These are phyloP conservation scores for Metschnikowia gelsemii DNA, from an alignment of 805 yeast species.

Conservation along the genomic window DNA sequence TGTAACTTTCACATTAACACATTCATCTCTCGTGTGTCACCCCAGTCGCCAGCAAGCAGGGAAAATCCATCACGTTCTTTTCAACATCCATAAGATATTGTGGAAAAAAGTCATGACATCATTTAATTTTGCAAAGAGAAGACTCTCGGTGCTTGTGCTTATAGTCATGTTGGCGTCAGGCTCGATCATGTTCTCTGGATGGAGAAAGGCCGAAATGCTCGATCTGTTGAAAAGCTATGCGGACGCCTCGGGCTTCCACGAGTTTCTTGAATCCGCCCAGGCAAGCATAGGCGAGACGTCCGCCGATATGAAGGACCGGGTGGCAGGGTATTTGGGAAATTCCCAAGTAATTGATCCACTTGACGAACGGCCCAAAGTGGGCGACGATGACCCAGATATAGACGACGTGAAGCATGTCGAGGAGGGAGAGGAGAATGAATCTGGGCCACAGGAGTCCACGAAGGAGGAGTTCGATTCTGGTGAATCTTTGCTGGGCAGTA, in stretches of 20 bases:
- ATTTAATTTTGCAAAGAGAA: conserved; percentile 1
- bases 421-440: conserved; percentile 11
- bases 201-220: conserved; percentile 1
- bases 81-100: no score
- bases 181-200: neutral
- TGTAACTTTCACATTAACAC: no score
- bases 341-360: conserved; percentile 20
- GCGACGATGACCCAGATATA: conserved; percentile 19
- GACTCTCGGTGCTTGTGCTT: conserved; percentile 3
- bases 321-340: conserved; percentile 26
- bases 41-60: no score
- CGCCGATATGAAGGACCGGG: conserved; percentile 9
- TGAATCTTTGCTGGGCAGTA: no score
- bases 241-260: conserved; percentile 3
- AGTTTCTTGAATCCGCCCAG: conserved; percentile 6
- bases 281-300: neutral
- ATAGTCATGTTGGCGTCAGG: conserved; percentile 4
- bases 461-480: no score
- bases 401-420: conserved; percentile 9
- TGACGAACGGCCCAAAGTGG: conserved; percentile 20
- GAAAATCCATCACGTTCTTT: no score
- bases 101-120: neutral
- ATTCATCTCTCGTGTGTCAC: no score
- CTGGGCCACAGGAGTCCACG: neutral
- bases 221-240: conserved; percentile 2